Evolutionary conservation across 2,329 filamentous ascomycete species (phyloP).

Genomic region (Aspergillus terreus): DNA sequence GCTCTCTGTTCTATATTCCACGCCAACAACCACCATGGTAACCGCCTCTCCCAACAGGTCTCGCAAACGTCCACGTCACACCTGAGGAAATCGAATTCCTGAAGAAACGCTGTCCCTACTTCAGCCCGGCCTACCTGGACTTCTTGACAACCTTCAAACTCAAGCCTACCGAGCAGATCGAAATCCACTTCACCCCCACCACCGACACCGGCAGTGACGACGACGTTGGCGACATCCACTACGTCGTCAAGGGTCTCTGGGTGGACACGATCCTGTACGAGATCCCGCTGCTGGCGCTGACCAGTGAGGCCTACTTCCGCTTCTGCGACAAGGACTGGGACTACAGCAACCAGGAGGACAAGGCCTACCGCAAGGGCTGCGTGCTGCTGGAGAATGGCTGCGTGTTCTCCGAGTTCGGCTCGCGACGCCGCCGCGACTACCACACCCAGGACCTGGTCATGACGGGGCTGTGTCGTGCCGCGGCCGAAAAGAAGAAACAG

Average conservation of each 20-base stretch:
- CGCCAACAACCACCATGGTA: not conserved
- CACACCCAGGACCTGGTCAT: conserved; percentile 92
- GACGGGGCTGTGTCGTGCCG: conserved; percentile 75
- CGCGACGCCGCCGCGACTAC: conserved; percentile 83
- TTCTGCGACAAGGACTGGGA: conserved; percentile 94
- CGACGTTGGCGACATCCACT: conserved; percentile 69
- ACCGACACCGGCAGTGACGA: conserved; percentile 59
- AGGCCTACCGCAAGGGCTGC: conserved; percentile 76
- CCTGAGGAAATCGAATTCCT: conserved; percentile 78
- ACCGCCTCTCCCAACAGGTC: conserved; percentile 51
- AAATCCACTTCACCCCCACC: conserved; percentile 58
- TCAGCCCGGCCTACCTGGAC: conserved; percentile 70
- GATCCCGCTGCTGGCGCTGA: conserved; percentile 85
- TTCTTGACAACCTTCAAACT: conserved; percentile 81
- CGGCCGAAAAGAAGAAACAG: conserved; percentile 62
- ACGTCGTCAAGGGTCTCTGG: conserved; percentile 80
- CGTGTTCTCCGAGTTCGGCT: conserved; percentile 90
- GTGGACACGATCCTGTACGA: conserved; percentile 96
- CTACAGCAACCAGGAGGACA: conserved; percentile 80
- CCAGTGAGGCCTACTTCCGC: conserved; percentile 95
- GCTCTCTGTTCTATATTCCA: conserved; percentile 10
- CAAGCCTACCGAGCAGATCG: conserved; percentile 74
- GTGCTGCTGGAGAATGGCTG: conserved; percentile 77
- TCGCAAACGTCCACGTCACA: conserved; percentile 76
- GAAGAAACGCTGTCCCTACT: conserved; percentile 72